Conservation (phyloP, 2,329 filamentous ascomycete genomes). For the Ceratocystis smalleyi region DNA sequence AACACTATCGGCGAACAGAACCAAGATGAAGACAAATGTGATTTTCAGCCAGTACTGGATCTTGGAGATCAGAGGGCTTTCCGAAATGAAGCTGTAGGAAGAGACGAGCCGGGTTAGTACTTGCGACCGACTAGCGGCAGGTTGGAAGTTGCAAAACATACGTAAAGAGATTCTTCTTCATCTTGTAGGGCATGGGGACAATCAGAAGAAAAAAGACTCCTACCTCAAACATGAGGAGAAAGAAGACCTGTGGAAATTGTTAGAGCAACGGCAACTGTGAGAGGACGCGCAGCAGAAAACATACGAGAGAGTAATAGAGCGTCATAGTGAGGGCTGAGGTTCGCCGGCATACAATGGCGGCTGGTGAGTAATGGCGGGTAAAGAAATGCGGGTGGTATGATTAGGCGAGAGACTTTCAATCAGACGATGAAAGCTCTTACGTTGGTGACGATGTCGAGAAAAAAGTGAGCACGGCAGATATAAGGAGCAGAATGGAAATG, state of each 20-base stretch:
- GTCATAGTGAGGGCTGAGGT: slow-evolving; percentile 31
- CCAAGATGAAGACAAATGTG: slow-evolving; percentile 96
- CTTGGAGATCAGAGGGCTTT: slow-evolving; percentile 71
- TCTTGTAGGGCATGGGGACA: slow-evolving; percentile 73
- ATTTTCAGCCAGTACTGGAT: slow-evolving; percentile 98
- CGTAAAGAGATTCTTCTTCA: slow-evolving; percentile 73
- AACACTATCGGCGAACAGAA: slow-evolving; percentile 94
- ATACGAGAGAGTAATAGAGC: slow-evolving; percentile 42
- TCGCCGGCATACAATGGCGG: not conserved
- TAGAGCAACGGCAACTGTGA: slow-evolving; percentile 2
- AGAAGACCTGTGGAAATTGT: slow-evolving; percentile 49
- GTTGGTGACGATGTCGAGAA: not conserved
- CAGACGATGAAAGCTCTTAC: not conserved
- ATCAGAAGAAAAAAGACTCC: slow-evolving; percentile 62
- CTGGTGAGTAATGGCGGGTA: not conserved
- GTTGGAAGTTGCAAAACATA: slow-evolving; percentile 25
- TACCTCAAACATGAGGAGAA: slow-evolving; percentile 73
- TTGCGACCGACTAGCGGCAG: not conserved
- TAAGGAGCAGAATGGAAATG: not conserved
- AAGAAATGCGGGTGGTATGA: not conserved
- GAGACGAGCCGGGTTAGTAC: slow-evolving; percentile 1
- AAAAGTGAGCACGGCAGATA: not conserved
- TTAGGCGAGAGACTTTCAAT: not conserved
- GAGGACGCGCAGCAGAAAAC: slow-evolving; percentile 18
- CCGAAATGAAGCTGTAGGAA: slow-evolving; percentile 69